These are phyloP conservation scores for Lactifluus volemus DNA, from an alignment of 768 basidiomycete genomes.

Conservation along the genomic window DNA sequence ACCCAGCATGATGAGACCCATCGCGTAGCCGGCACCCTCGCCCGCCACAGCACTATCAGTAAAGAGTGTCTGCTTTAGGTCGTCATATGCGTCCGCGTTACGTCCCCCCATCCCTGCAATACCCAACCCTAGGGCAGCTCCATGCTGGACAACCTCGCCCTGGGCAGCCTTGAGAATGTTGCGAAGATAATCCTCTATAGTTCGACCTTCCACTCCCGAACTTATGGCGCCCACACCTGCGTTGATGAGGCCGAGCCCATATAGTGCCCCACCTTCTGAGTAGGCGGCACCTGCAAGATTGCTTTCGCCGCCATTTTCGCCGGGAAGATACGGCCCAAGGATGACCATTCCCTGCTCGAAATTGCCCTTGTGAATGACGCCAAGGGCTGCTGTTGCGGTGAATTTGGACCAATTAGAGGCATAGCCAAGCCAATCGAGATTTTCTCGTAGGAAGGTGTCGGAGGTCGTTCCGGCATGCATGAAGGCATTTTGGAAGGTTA, in stretches of 20 bases:
- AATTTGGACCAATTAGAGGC: constrained; percentile 99
- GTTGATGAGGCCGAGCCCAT: constrained; percentile 90
- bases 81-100: constrained; percentile 84
- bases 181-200: constrained; percentile 68
- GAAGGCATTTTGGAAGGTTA: constrained; percentile 95
- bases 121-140: constrained; percentile 94
- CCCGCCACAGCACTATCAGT: constrained; percentile 93
- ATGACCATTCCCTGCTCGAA: constrained; percentile 89
- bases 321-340: constrained; percentile 89
- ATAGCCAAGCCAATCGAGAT: constrained; percentile 91
- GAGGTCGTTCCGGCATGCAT: constrained; percentile 98
- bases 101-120: constrained; percentile 92
- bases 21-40: constrained; percentile 92
- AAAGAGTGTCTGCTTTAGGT: constrained; percentile 82
- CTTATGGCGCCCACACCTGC: constrained; percentile 61
- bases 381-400: constrained; percentile 92
- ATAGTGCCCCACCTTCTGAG: constrained; percentile 94
- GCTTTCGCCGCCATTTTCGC: constrained; percentile 60
- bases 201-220: constrained; percentile 34
- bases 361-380: constrained; percentile 96
- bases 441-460: constrained; percentile 87
- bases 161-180: constrained; percentile 67
- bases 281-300: constrained; percentile 73
- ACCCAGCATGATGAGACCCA: constrained; percentile 98
- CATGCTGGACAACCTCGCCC: constrained; percentile 91